Conservation (phyloP, 1,284 basidiomycete genomes). For the Melampsora occidentalis region DNA sequence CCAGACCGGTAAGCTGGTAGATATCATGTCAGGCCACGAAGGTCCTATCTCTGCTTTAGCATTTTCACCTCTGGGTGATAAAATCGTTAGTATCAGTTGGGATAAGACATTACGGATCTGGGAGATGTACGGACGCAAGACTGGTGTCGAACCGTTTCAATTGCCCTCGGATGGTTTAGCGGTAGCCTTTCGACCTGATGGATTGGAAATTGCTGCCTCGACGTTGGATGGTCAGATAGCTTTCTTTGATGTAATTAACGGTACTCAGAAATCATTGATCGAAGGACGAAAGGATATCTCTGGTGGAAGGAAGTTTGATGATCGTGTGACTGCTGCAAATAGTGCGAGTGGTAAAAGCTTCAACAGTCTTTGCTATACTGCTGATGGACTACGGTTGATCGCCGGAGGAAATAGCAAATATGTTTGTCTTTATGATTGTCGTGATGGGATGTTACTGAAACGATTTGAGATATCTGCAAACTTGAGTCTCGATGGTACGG, state of each 20-base stretch:
- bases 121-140: constrained; percentile 80
- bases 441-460: constrained; percentile 87
- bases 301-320: constrained; percentile 84
- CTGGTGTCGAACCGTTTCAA: constrained; percentile 79
- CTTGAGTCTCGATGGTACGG: constrained; percentile 86
- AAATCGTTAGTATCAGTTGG: constrained; percentile 74
- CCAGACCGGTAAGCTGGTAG: constrained; percentile 93
- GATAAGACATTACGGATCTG: constrained; percentile 69
- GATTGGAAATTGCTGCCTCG: constrained; percentile 80
- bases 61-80: constrained; percentile 86
- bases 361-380: constrained; percentile 88
- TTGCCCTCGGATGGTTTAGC: constrained; percentile 82
- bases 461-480: constrained; percentile 96
- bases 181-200: constrained; percentile 88
- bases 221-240: constrained; percentile 90
- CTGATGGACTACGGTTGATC: constrained; percentile 85
- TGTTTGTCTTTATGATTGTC: constrained; percentile 88
- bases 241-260: constrained; percentile 79
- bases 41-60: constrained; percentile 83
- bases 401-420: constrained; percentile 97
- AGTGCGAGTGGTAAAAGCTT: constrained; percentile 78
- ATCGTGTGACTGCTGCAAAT: constrained; percentile 80
- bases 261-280: constrained; percentile 82
- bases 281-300: constrained; percentile 91
- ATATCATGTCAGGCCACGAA: constrained; percentile 88